A percentile compares a stretch with the other conserved stretches of the same genome.
Evolutionary conservation across 1,284 basidiomycete species (phyloP).

Genomic region (Irpex sp.): DNA sequence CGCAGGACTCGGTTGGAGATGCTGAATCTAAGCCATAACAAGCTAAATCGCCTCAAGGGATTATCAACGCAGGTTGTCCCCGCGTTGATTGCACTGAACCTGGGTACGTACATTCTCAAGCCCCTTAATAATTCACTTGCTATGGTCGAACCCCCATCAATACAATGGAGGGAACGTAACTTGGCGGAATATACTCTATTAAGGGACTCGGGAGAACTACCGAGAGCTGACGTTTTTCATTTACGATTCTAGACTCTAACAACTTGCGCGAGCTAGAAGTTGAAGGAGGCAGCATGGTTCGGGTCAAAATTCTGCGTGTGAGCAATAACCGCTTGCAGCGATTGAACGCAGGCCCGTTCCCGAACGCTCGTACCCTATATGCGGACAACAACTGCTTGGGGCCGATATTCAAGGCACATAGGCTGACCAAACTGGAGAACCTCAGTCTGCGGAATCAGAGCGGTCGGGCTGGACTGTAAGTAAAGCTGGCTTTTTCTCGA

Average conservation of each 20-base stretch:
- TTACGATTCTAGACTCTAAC: slow-evolving; percentile 62
- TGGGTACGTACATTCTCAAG: slow-evolving; percentile 51
- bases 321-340: slow-evolving; percentile 76
- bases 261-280: slow-evolving; percentile 43
- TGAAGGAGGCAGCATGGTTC: slow-evolving; percentile 49
- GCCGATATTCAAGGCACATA: slow-evolving; percentile 46
- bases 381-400: slow-evolving; percentile 82
- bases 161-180: no score
- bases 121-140: not conserved
- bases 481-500: slow-evolving; percentile 17
- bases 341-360: slow-evolving; percentile 65
- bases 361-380: slow-evolving; percentile 85
- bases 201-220: not conserved
- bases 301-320: slow-evolving; percentile 78
- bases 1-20: slow-evolving; percentile 75
- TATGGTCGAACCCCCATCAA: no score
- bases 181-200: no score
- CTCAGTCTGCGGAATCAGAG: slow-evolving; percentile 88
- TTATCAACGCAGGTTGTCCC: slow-evolving; percentile 48
- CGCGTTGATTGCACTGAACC: slow-evolving; percentile 66
- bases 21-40: slow-evolving; percentile 80
- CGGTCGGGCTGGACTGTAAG: slow-evolving; percentile 62
- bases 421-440: slow-evolving; percentile 76
- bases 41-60: slow-evolving; percentile 54
- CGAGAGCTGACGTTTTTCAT: not conserved